A percentile compares a stretch with the other conserved stretches of the same genome.
phyloP scores from a whole-genome alignment of 1,284 basidiomycete species.

The Naganishia sp. region DNA sequence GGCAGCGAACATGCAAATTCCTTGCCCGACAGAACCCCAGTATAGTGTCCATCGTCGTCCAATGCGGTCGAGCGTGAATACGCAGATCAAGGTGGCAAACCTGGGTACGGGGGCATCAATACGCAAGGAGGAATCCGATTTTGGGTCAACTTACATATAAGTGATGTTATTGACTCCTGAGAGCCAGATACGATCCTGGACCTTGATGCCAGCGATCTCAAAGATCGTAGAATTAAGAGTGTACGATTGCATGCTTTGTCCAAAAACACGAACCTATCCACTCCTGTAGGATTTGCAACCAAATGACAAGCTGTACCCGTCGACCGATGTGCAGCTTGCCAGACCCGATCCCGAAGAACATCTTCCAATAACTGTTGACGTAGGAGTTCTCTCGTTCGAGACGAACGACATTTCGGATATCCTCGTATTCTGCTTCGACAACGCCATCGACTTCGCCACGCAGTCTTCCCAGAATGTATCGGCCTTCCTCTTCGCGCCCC shows the following conservation, averaged over 20 bases:
- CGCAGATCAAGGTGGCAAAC: constrained; percentile 40
- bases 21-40: constrained; percentile 40
- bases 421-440: constrained; percentile 36
- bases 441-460: constrained; percentile 34
- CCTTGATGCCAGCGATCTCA: constrained; percentile 42
- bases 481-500: constrained; percentile 42
- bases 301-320: constrained; percentile 40
- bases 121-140: neutral
- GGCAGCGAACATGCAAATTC: constrained; percentile 39
- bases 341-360: constrained; percentile 37
- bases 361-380: constrained; percentile 36
- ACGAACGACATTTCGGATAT: constrained; percentile 39
- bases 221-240: constrained; percentile 38
- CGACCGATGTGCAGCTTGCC: constrained; percentile 37
- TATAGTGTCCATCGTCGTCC: constrained; percentile 41
- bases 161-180: constrained; percentile 44
- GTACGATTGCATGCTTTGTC: neutral
- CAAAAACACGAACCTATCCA: constrained; percentile 35
- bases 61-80: constrained; percentile 47
- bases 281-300: constrained; percentile 48
- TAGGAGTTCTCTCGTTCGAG: constrained; percentile 33
- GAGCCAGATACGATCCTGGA: constrained; percentile 45
- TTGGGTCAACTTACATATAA: constrained; percentile 36
- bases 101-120: neutral
- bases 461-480: constrained; percentile 37